phyloP scores from a whole-genome alignment of 306 rosid genomes.

The Vicia sativa region DNA sequence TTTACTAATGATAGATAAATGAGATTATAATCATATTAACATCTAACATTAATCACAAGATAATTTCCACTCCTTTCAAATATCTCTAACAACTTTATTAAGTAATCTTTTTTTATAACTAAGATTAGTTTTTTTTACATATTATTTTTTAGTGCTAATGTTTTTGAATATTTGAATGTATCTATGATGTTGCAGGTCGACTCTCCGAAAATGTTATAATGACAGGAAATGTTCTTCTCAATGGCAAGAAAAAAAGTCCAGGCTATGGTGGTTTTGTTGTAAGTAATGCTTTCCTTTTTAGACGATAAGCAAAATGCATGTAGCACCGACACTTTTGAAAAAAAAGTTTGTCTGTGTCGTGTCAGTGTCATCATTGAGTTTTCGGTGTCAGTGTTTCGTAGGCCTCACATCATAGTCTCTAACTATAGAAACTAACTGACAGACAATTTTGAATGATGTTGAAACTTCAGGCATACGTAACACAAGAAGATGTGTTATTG shows the following conservation, averaged over 20 bases:
- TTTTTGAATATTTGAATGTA: slow-evolving; percentile 15
- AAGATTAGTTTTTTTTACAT: background rate
- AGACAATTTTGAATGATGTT: background rate
- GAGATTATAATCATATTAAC: background rate
- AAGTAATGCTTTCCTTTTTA: slow-evolving; percentile 36
- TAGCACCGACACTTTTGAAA: too few species aligned
- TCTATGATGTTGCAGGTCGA: slow-evolving; percentile 57
- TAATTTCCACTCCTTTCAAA: too few species aligned
- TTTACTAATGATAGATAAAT: background rate
- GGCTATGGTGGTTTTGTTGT: slow-evolving; percentile 76
- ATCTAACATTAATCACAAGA: background rate
- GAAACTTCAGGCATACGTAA: slow-evolving; percentile 73
- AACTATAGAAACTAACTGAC: background rate
- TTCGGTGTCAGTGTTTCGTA: too few species aligned
- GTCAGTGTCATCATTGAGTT: too few species aligned
- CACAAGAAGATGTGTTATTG: slow-evolving; percentile 82
- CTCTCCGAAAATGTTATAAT: slow-evolving; percentile 76
- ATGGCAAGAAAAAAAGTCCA: slow-evolving; percentile 70
- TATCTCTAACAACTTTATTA: too few species aligned
- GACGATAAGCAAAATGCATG: too few species aligned
- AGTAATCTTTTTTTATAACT: too few species aligned
- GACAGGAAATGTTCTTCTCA: slow-evolving; percentile 74
- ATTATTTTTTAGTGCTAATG: background rate
- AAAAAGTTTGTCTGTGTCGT: too few species aligned
- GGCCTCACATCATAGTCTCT: background rate